Evolutionary conservation across 202 grass and related monocot species (phyloP).

Genomic region (Zizania palustris): DNA sequence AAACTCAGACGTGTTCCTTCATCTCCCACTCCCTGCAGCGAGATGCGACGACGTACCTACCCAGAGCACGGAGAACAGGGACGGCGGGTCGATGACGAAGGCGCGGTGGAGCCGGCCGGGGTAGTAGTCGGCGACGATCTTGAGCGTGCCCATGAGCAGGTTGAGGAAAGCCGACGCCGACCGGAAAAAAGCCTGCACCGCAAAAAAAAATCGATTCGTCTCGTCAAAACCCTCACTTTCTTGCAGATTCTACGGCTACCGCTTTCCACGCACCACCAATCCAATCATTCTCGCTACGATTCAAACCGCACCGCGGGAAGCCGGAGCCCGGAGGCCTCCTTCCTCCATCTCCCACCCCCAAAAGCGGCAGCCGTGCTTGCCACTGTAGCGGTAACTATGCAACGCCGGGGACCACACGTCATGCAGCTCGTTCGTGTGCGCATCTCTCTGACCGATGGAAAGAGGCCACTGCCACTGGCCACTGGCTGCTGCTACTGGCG

Average conservation of each 20-base stretch:
- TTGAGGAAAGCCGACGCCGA: slow-evolving; percentile 90
- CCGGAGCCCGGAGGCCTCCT: neutral
- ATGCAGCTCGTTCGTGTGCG: neutral
- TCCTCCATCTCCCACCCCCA: neutral
- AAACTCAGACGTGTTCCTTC: neutral
- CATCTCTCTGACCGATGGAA: slow-evolving; percentile 13
- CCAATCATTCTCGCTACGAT: slow-evolving; percentile 33
- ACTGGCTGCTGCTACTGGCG: neutral
- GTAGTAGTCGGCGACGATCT: slow-evolving; percentile 95
- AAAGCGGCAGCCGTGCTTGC: slow-evolving; percentile 36
- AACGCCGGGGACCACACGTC: slow-evolving; percentile 28
- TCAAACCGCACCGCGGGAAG: slow-evolving; percentile 56
- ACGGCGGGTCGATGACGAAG: slow-evolving; percentile 90
- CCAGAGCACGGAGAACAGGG: slow-evolving; percentile 93
- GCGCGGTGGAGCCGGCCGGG: slow-evolving; percentile 85
- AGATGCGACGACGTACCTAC: slow-evolving; percentile 52
- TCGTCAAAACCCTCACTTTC: slow-evolving; percentile 23
- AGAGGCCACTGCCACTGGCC: neutral
- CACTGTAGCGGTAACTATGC: slow-evolving; percentile 30
- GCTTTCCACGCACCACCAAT: slow-evolving; percentile 25
- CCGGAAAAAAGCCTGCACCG: slow-evolving; percentile 92
- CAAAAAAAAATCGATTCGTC: slow-evolving; percentile 28
- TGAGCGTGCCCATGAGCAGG: slow-evolving; percentile 86
- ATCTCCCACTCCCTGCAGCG: neutral
- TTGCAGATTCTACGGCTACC: slow-evolving; percentile 40